phyloP scores from a whole-genome alignment of 208 protist genomes.

The Crithidia brevicula region DNA sequence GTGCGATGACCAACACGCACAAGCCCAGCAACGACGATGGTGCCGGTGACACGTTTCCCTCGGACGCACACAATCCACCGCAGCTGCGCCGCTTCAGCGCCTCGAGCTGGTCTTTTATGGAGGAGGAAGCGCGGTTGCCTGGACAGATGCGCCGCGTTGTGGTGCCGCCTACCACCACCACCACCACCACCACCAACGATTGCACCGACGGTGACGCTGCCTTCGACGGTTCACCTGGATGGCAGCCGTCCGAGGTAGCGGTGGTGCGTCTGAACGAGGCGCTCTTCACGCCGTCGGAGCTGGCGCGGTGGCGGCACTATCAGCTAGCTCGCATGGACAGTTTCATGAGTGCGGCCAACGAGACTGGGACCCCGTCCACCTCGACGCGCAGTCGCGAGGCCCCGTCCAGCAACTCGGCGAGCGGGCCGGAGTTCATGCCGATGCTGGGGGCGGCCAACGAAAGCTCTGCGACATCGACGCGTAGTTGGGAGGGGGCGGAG shows the following conservation, averaged over 20 bases:
- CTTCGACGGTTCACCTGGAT: not conserved
- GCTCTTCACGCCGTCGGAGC: slow-evolving; percentile 35
- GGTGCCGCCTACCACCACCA: not conserved
- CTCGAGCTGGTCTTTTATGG: slow-evolving; percentile 14
- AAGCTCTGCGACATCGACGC: not conserved
- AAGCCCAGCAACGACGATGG: no score
- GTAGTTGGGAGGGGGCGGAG: not conserved
- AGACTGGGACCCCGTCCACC: slow-evolving; percentile 7
- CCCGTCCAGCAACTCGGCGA: slow-evolving; percentile 21
- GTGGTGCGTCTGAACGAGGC: slow-evolving; percentile 36
- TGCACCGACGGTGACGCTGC: not conserved
- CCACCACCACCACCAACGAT: not conserved
- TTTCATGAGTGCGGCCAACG: slow-evolving; percentile 15
- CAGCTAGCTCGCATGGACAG: slow-evolving; percentile 25
- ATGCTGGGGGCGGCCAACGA: not conserved
- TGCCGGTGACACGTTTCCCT: no score
- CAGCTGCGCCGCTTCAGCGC: slow-evolving; percentile 10
- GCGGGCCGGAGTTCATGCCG: slow-evolving; percentile 27
- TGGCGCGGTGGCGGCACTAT: slow-evolving; percentile 34
- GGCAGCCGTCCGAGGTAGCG: slow-evolving; percentile 23
- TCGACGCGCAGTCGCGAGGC: slow-evolving; percentile 21
- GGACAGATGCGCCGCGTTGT: slow-evolving; percentile 7
- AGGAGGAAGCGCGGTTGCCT: slow-evolving; percentile 13
- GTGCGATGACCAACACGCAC: no score
- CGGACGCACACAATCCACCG: not conserved